Evolutionary conservation across 2,329 filamentous ascomycete genomes (phyloP).

Genomic region (Aquanectria penicillioides): DNA sequence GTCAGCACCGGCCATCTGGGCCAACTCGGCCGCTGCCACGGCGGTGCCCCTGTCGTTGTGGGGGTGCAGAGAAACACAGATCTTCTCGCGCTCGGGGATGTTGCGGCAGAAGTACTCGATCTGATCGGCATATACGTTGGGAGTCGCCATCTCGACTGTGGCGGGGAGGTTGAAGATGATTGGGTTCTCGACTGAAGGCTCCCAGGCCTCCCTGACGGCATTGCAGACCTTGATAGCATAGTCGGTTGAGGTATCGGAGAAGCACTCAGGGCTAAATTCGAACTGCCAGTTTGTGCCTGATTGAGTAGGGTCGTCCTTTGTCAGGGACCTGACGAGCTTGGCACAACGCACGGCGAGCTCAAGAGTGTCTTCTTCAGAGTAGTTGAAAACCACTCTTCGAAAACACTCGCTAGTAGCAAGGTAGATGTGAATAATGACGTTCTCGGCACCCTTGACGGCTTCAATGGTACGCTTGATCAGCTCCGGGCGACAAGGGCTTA

Average conservation of each 20-base stretch:
- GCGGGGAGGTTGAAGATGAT: constrained; percentile 98
- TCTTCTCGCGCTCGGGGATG: constrained; percentile 85
- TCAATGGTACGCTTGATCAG: constrained; percentile 92
- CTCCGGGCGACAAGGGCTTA: constrained; percentile 91
- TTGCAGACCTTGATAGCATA: constrained; percentile 87
- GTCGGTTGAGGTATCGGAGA: constrained; percentile 89
- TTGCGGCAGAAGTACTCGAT: constrained; percentile 94
- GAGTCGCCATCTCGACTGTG: constrained; percentile 93
- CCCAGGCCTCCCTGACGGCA: constrained; percentile 95
- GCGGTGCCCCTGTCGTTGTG: constrained; percentile 96
- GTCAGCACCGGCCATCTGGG: constrained; percentile 97
- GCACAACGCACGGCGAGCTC: constrained; percentile 87
- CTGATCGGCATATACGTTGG: constrained; percentile 95
- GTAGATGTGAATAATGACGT: constrained; percentile 95
- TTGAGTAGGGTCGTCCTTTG: constrained; percentile 77
- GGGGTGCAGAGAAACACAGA: constrained; percentile 89
- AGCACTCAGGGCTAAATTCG: constrained; percentile 87
- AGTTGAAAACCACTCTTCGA: constrained; percentile 89
- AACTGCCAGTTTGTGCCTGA: constrained; percentile 76
- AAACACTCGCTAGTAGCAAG: constrained; percentile 97
- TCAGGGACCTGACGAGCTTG: constrained; percentile 87
- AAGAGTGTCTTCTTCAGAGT: constrained; percentile 82
- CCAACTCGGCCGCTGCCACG: constrained; percentile 88
- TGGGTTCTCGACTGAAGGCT: constrained; percentile 77
- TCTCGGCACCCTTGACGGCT: constrained; percentile 87